Base-by-base conservation (phyloP, 2,329 filamentous ascomycete genomes). In the Camillea tinctor region DNA sequence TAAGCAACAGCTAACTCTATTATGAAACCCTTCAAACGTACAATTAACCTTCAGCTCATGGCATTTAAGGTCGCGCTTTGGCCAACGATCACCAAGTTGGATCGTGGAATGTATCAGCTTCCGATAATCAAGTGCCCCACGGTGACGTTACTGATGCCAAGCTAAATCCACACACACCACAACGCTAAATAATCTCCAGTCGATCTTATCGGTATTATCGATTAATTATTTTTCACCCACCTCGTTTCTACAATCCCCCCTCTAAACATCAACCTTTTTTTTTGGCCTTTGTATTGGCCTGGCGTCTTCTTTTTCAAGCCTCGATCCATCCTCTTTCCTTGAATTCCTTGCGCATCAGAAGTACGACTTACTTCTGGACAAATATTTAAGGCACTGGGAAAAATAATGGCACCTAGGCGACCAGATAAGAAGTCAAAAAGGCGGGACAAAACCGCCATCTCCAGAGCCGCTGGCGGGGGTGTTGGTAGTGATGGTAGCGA, bases 401-500 rank as follows among this genome's bases (percentile, higher is more conserved):
- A 17, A 36, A 58, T 54, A 20, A 74, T 74, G 72, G 72, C 71
- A 48, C 72, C 72, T 21, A 66, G 72, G 58, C 68, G 72, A 60
- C 72, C 72, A 19, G 69, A 72, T 53, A 74, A 71, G 55, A 73
- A 72, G 60, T 64, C 70, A 8, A 73, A 71, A 60, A 71, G 69
- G 57, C 65, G 66, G 30, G 67, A 65, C 55, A 69, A 72, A 60
- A 65, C 57, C 50, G 68, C 59, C 48, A 59, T 67, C 20, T 69
- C 69, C 40, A 66, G 68, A 19, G 66, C 65, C 17, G 69, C 67
- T 19, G 60, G 54, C 26, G 55, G 53, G 53, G 63, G 26, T 53
- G 69, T 66, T 19, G 60, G 54, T 23, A 53, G 53, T 53, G 63
- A 11, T 53, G 63, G 30, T 21, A 64, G 57, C 50, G 53, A 62